Percentiles rank a stretch among this genome's conserved stretches.
Conservation (phyloP, 2,329 filamentous ascomycete genomes). For the Colletotrichum filicis region DNA sequence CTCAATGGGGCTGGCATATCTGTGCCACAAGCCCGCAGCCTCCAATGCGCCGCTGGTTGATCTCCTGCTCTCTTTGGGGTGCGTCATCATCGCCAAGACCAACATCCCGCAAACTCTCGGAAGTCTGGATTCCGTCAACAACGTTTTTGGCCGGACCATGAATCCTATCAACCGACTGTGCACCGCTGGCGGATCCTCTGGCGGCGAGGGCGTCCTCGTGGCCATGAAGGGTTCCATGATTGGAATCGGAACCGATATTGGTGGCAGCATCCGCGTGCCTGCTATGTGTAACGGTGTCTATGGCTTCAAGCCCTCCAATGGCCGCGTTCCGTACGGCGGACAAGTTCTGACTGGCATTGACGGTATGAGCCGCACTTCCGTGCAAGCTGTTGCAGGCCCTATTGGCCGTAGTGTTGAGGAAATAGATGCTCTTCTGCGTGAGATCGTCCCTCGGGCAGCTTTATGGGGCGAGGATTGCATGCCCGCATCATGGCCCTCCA, state of each 20-base stretch:
- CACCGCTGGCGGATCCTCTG: constrained; percentile 27
- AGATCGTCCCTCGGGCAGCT: constrained; percentile 18
- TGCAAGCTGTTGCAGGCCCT: constrained; percentile 23
- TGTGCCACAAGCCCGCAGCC: constrained; percentile 44
- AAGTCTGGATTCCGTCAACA: constrained; percentile 32
- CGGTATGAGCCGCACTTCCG: constrained; percentile 25
- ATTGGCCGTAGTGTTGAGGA: constrained; percentile 27
- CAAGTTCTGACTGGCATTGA: constrained; percentile 2
- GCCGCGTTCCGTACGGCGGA: constrained; percentile 20
- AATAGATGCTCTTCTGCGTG: constrained; percentile 6
- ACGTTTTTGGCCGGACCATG: constrained; percentile 30
- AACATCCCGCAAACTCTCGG: constrained; percentile 43
- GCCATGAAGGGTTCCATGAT: constrained; percentile 26
- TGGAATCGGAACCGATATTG: constrained; percentile 27
- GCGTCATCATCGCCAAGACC: constrained; percentile 37
- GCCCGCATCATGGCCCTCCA: constrained; percentile 11
- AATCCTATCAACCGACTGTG: constrained; percentile 29
- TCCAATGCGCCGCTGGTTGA: constrained; percentile 43
- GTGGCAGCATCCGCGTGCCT: constrained; percentile 31
- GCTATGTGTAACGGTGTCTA: constrained; percentile 33
- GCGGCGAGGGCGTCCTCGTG: constrained; percentile 28
- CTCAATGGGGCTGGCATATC: constrained; percentile 49
- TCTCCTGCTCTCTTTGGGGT: constrained; percentile 44
- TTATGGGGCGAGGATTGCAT: constrained; percentile 30
- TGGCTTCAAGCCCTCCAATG: constrained; percentile 28